Percentiles rank a stretch among this genome's conserved stretches.
phyloP scores from a whole-genome alignment of 345 rosid genomes.

The Aquilaria yunnanensis region DNA sequence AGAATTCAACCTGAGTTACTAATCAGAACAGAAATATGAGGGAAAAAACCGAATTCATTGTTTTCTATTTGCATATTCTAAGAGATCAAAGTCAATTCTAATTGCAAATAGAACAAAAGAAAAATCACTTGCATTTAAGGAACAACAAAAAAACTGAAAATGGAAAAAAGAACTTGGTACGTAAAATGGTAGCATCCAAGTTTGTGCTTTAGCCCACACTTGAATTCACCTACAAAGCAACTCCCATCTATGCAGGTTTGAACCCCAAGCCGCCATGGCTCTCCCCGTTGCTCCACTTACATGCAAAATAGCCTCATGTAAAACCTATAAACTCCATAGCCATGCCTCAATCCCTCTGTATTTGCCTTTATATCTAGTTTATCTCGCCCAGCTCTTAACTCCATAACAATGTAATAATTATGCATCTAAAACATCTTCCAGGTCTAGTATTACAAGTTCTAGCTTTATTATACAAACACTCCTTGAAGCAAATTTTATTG shows the following conservation, averaged over 20 bases:
- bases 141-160: not conserved
- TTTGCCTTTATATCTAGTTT: conserved; percentile 85
- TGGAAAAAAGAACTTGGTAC: conserved; percentile 17
- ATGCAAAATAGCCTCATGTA: conserved; percentile 90
- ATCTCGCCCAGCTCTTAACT: conserved; percentile 88
- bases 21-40: too few species aligned
- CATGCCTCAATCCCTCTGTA: conserved; percentile 81
- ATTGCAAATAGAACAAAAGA: not conserved
- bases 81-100: too few species aligned
- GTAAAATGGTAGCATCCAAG: conserved; percentile 90
- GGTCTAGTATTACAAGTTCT: too few species aligned
- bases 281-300: conserved; percentile 91
- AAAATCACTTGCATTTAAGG: too few species aligned
- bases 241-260: conserved; percentile 91
- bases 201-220: conserved; percentile 86
- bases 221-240: conserved; percentile 75
- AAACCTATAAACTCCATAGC: conserved; percentile 72
- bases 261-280: conserved; percentile 77
- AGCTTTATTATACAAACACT: too few species aligned
- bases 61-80: too few species aligned
- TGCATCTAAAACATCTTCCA: too few species aligned
- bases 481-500: too few species aligned
- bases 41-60: too few species aligned
- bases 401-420: conserved; percentile 33
- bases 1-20: too few species aligned